These are phyloP conservation scores for Arthrobotrys sphaeroides DNA, from an alignment of 2,329 filamentous ascomycete genomes.

Conservation along the genomic window DNA sequence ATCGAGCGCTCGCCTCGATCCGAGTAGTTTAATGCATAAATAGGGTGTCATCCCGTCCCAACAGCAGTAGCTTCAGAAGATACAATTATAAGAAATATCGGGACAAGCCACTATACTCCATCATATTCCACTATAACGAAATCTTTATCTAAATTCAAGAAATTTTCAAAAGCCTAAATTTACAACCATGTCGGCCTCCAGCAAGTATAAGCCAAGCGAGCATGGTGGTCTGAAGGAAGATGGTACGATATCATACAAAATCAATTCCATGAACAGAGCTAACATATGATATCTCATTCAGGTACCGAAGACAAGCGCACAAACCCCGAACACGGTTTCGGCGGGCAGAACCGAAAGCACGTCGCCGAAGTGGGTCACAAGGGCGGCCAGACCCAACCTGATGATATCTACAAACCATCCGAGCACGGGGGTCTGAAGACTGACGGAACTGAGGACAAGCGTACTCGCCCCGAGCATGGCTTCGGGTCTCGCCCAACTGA, in stretches of 20 bases:
- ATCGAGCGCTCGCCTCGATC: background rate
- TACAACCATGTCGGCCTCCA: constrained; percentile 23
- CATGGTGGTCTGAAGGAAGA: constrained; percentile 40
- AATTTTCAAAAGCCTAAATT: background rate
- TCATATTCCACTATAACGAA: background rate
- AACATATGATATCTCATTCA: background rate
- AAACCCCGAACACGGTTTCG: constrained; percentile 38
- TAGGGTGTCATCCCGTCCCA: background rate
- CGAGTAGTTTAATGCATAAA: background rate
- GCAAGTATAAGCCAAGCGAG: constrained; percentile 46
- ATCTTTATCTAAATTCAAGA: background rate
- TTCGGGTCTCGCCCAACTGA: constrained; percentile 42
- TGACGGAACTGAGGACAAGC: constrained; percentile 48
- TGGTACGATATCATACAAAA: constrained; percentile 14
- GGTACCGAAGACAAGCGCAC: constrained; percentile 40
- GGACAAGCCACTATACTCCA: background rate
- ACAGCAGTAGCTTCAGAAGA: background rate
- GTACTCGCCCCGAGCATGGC: constrained; percentile 34
- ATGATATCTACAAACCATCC: constrained; percentile 51
- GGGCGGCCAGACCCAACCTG: constrained; percentile 33
- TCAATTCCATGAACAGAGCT: background rate
- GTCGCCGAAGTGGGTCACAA: constrained; percentile 26
- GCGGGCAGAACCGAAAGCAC: constrained; percentile 30
- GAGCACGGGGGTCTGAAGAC: constrained; percentile 48
- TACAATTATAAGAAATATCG: background rate